phyloP scores from a whole-genome alignment of 257 asterid genomes.

The Rhazya stricta region DNA sequence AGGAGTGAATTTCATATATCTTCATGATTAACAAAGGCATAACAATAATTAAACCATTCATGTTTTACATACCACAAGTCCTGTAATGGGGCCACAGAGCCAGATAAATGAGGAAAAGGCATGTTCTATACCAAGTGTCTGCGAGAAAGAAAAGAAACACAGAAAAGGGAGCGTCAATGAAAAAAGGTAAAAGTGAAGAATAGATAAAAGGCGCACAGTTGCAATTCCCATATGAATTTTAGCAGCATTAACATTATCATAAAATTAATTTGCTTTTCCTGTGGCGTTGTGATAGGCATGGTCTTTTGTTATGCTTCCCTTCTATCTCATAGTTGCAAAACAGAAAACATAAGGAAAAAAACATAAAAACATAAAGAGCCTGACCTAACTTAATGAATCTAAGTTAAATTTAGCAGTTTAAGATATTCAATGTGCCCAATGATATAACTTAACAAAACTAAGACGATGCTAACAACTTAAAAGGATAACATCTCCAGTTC shows the following conservation, averaged over 20 bases:
- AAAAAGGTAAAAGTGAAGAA: constrained; percentile 7
- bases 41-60: constrained; percentile 9
- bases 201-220: neutral
- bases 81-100: constrained; percentile 99
- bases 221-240: neutral
- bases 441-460: neutral
- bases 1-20: neutral
- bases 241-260: neutral
- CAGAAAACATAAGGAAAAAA: neutral
- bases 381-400: too few species aligned
- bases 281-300: neutral
- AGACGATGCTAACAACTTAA: neutral
- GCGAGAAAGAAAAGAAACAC: constrained; percentile 32
- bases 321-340: neutral
- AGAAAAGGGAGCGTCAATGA: constrained; percentile 25
- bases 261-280: neutral
- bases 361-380: neutral
- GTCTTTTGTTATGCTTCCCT: neutral
- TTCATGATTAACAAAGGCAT: constrained; percentile 4
- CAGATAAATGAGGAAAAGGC: constrained; percentile 96
- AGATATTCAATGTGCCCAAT: constrained; percentile 1
- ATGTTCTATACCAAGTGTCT: constrained; percentile 97
- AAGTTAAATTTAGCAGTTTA: neutral
- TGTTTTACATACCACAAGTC: constrained; percentile 77
- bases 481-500: neutral